Percentiles rank a stretch among this genome's conserved stretches.
These are phyloP conservation scores for Eucalyptus microcorys DNA, from an alignment of 345 rosid species.

Conservation along the genomic window DNA sequence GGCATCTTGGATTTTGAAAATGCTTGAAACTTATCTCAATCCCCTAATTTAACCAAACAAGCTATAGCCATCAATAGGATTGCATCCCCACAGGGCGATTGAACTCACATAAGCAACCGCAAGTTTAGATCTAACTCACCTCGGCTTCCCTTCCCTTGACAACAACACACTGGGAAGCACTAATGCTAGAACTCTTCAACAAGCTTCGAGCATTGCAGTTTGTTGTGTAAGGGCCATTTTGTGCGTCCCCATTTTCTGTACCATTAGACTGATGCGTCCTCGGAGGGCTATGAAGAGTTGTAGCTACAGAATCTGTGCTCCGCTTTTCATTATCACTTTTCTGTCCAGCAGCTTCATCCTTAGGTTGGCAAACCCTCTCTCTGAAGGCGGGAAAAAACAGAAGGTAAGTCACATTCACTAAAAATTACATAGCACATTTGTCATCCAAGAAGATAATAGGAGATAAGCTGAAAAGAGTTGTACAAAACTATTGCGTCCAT, in stretches of 20 bases:
- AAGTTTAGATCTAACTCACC: not conserved
- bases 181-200: conserved; percentile 91
- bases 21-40: conserved; percentile 2
- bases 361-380: conserved; percentile 74
- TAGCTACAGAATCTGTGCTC: conserved; percentile 34
- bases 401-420: not conserved
- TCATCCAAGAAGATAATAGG: not conserved
- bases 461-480: not conserved
- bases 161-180: conserved; percentile 83
- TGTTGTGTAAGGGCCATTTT: conserved; percentile 20
- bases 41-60: not conserved
- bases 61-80: not conserved
- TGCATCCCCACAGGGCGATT: not conserved
- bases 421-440: not conserved
- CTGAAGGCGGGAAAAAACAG: conserved; percentile 21
- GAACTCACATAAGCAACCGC: not conserved
- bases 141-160: conserved; percentile 17
- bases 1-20: not conserved
- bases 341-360: conserved; percentile 24
- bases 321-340: conserved; percentile 19
- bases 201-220: conserved; percentile 51
- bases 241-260: conserved; percentile 11
- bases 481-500: not conserved
- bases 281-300: conserved; percentile 36
- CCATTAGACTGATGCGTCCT: conserved; percentile 15